phyloP scores from a whole-genome alignment of 2,329 filamentous ascomycete species.

The Aspergillus sojae region DNA sequence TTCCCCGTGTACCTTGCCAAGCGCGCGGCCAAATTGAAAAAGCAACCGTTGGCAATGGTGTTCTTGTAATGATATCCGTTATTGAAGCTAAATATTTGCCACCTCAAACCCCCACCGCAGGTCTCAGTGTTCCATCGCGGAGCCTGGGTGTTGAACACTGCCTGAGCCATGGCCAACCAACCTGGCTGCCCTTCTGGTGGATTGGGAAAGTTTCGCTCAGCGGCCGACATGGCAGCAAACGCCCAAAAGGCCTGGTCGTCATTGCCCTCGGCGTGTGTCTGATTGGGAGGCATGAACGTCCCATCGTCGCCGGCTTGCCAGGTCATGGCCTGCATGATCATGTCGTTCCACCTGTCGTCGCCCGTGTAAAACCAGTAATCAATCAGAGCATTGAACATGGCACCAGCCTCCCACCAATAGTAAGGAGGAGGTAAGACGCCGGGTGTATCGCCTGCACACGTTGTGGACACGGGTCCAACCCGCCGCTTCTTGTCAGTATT shows the following conservation, averaged over 20 bases:
- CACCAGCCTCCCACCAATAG: conserved; percentile 50
- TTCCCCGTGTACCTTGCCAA: conserved; percentile 36
- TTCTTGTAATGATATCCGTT: conserved; percentile 39
- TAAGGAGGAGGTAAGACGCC: conserved; percentile 55
- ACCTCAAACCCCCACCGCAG: conserved; percentile 70
- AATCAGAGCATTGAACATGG: conserved; percentile 45
- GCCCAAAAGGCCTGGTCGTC: conserved; percentile 64
- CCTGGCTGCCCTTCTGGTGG: conserved; percentile 60
- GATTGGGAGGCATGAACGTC: conserved; percentile 47
- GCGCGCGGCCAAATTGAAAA: conserved; percentile 35
- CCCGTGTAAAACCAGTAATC: conserved; percentile 49
- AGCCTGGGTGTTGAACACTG: conserved; percentile 78
- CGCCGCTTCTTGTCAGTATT: background rate
- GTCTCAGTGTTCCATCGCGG: conserved; percentile 67
- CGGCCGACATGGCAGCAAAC: conserved; percentile 59
- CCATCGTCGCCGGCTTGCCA: conserved; percentile 42
- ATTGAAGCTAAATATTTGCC: conserved; percentile 40
- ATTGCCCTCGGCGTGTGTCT: conserved; percentile 52
- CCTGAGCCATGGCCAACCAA: conserved; percentile 78
- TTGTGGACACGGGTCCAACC: background rate
- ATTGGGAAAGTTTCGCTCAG: conserved; percentile 48
- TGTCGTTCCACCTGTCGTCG: conserved; percentile 43
- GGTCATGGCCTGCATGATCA: conserved; percentile 39
- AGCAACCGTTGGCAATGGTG: conserved; percentile 37
- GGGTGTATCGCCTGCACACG: conserved; percentile 46